Evolutionary conservation across 2,329 filamentous ascomycete species (phyloP), one percentile per base, ranked within the genome.

Genomic region (Colletotrichum liriopes): DNA sequence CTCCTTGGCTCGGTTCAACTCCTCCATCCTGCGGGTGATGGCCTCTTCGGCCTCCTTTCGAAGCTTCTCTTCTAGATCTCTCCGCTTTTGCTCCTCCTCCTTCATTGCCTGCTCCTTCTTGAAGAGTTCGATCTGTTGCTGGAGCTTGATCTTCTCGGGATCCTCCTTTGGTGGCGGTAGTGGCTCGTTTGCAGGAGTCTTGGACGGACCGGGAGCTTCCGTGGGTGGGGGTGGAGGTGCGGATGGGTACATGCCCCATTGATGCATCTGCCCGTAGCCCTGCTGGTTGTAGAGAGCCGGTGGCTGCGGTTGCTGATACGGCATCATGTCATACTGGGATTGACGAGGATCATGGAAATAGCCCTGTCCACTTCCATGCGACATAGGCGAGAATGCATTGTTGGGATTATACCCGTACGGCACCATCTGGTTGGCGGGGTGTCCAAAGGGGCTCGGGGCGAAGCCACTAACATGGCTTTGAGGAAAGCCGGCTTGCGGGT

Each of bases 111-210:
- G 81, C 39, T 84, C 84, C 5, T 80, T 82, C 73, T 89, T 85
- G 54, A 89, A 83, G 12, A 82, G 81, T 16, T 86, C 84, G 20
- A 93, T 81, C 75, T 92, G 87, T 73, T 89, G 86, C 73, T 92
- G 87, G 68, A 92, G 86, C n/a, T 84, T 84, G 73, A 92, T 84
- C 76, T 90, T 90, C 67, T 92, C 88, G 1, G 88, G 85, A 65
- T 92, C 88, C 18, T 82, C 81, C 69, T 84, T 83, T 76, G 83
- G 81, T 7, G 82, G 82, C 1, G 83, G 81, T 2, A 85, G 83
- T 6, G 86, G 85, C 5, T 82, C 78, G 8, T 74, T 78, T 18
- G 77, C 82, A 1, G 82, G 81, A 20, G 79, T 85, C 6, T 82
- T 79, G 14, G 82, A 75, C n/a, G 74, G 77, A 14, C 76, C 82